Evolutionary conservation across 768 basidiomycete genomes (phyloP).

Genomic region (Kwoniella dejecticola): DNA sequence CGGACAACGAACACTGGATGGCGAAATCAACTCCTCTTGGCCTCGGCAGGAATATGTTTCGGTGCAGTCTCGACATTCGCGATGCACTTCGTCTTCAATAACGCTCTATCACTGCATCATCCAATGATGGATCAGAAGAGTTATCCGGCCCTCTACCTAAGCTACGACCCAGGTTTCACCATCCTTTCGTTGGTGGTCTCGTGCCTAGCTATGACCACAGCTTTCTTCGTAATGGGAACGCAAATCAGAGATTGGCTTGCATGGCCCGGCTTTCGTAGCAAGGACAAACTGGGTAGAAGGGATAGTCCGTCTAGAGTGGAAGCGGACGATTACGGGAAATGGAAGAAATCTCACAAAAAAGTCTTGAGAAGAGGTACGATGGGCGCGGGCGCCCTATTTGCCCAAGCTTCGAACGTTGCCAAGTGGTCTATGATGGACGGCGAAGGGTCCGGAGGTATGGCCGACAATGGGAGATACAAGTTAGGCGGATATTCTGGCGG

Average conservation of each 20-base stretch:
- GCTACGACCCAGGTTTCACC: constrained; percentile 53
- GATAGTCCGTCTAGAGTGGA: constrained; percentile 10
- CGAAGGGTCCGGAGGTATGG: not conserved
- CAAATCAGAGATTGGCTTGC: constrained; percentile 42
- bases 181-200: constrained; percentile 52
- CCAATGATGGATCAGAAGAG: constrained; percentile 26
- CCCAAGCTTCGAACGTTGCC: constrained; percentile 28
- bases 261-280: constrained; percentile 12
- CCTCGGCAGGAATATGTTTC: constrained; percentile 52
- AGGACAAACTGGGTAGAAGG: constrained; percentile 14
- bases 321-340: constrained; percentile 42
- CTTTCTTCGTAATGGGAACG: constrained; percentile 56
- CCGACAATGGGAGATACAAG: not conserved
- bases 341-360: constrained; percentile 39
- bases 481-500: not conserved
- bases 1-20: constrained; percentile 54
- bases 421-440: constrained; percentile 40
- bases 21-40: constrained; percentile 49
- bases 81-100: constrained; percentile 57
- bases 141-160: constrained; percentile 39
- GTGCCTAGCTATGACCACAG: constrained; percentile 51
- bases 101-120: constrained; percentile 50
- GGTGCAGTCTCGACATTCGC: constrained; percentile 56
- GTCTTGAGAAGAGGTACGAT: constrained; percentile 21
- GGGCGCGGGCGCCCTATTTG: constrained; percentile 33